Conservation (phyloP, 345 rosid genomes). For the Brassica juncea region DNA sequence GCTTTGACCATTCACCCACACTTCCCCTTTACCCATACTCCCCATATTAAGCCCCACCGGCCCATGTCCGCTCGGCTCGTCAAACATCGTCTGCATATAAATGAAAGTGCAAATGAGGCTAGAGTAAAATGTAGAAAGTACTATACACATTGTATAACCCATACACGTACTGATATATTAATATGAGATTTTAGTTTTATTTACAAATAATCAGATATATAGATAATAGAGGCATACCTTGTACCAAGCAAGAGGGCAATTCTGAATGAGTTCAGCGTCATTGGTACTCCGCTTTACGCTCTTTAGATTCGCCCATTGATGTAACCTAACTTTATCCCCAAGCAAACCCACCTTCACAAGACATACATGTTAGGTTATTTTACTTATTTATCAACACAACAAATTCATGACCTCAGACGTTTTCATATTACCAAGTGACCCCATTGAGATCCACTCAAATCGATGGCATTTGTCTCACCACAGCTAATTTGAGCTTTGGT, state of each 20-base stretch:
- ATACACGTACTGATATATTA: background rate
- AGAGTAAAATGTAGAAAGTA: too few relatives aligned
- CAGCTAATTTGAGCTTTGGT: conserved; percentile 49
- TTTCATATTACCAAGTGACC: conserved; percentile 65
- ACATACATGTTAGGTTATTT: conserved; percentile 8
- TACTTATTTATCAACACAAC: background rate
- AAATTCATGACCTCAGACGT: background rate
- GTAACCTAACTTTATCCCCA: conserved; percentile 60
- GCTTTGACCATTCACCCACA: conserved; percentile 81
- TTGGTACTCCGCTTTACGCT: conserved; percentile 52
- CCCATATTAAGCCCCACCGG: conserved; percentile 61
- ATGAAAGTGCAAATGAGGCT: background rate
- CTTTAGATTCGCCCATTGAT: conserved; percentile 36
- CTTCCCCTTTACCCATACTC: conserved; percentile 86
- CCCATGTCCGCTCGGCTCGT: conserved; percentile 54
- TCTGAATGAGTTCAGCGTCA: conserved; percentile 34
- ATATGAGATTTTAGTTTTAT: too few relatives aligned
- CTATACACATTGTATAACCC: background rate
- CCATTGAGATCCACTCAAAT: conserved; percentile 56
- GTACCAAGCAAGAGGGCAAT: conserved; percentile 71
- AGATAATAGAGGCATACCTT: conserved; percentile 48
- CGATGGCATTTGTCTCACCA: conserved; percentile 29
- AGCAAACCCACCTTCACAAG: conserved; percentile 57
- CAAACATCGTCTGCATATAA: conserved; percentile 53
- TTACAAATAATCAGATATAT: too few relatives aligned